Percentiles rank a stretch among this genome's conserved stretches.
phyloP scores from a whole-genome alignment of 2,329 filamentous ascomycete genomes.

The Epichloe glyceriae region DNA sequence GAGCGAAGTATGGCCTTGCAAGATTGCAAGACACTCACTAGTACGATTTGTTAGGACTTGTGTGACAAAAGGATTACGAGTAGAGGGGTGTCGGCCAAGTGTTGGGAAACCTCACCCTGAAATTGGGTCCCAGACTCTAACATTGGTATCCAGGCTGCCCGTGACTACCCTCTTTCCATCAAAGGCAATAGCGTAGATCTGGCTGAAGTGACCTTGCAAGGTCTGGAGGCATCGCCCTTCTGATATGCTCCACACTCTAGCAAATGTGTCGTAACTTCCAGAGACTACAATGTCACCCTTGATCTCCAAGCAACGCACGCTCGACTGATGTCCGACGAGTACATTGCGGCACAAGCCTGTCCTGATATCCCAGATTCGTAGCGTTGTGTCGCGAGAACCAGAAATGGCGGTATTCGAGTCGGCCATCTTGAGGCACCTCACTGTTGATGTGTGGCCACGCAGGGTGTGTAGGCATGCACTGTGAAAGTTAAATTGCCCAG shows the following conservation, averaged over 20 bases:
- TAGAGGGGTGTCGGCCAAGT: too few species aligned
- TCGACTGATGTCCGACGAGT: conserved; percentile 87
- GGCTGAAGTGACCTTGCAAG: conserved; percentile 87
- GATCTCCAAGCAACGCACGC: conserved; percentile 88
- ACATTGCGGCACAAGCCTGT: conserved; percentile 84
- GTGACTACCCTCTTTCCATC: conserved; percentile 89
- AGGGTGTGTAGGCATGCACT: conserved; percentile 70
- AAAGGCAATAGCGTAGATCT: conserved; percentile 97
- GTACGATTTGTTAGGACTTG: not conserved
- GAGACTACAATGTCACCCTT: conserved; percentile 96
- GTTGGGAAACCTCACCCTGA: conserved; percentile 50
- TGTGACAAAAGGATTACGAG: not conserved
- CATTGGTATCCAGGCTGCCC: conserved; percentile 90
- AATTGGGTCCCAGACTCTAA: conserved; percentile 88
- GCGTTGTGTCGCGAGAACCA: conserved; percentile 84
- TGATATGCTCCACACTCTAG: conserved; percentile 94
- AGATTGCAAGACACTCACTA: conserved; percentile 70
- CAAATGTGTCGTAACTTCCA: conserved; percentile 93
- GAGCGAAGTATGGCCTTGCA: conserved; percentile 93
- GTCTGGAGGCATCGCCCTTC: conserved; percentile 87
- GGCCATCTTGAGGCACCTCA: conserved; percentile 95
- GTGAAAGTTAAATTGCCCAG: not conserved
- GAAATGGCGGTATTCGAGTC: conserved; percentile 90
- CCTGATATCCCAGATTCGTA: conserved; percentile 88
- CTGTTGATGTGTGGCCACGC: conserved; percentile 90